Evolutionary conservation across 225 moss, liverwort and hornwort species (phyloP).

Genomic region (Thuidium tamariscinum): DNA sequence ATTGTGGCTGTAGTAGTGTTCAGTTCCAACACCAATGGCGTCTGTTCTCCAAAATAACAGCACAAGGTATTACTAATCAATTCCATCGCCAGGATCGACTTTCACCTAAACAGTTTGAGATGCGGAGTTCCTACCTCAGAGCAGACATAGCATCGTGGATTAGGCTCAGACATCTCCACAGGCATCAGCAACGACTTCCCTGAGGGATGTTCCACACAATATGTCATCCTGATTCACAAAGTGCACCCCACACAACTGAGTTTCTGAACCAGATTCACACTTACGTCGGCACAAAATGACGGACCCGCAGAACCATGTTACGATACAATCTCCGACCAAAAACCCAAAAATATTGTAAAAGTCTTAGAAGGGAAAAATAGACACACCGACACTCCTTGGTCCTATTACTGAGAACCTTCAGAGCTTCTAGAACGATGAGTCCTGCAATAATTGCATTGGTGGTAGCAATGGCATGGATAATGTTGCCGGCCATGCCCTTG

Average conservation of each 20-base stretch:
- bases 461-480: constrained; percentile 95
- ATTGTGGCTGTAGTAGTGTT: constrained; percentile 67
- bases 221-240: constrained; percentile 75
- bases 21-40: constrained; percentile 79
- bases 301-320: background rate
- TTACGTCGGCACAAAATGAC: background rate
- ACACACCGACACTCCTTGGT: constrained; percentile 65
- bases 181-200: constrained; percentile 82
- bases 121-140: constrained; percentile 52
- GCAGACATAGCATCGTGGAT: constrained; percentile 88
- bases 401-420: constrained; percentile 70
- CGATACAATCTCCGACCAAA: background rate
- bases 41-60: constrained; percentile 31
- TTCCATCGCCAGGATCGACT: background rate
- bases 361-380: background rate
- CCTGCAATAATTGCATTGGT: constrained; percentile 97
- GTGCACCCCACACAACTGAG: background rate
- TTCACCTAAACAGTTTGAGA: background rate
- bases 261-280: background rate
- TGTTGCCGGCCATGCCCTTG: constrained; percentile 99
- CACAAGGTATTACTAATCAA: constrained; percentile 2
- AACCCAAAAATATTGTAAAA: background rate
- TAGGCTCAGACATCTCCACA: constrained; percentile 69
- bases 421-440: constrained; percentile 86
- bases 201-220: constrained; percentile 84